Base-by-base conservation (phyloP, 805 yeast species). In the Candida suzukii region DNA sequence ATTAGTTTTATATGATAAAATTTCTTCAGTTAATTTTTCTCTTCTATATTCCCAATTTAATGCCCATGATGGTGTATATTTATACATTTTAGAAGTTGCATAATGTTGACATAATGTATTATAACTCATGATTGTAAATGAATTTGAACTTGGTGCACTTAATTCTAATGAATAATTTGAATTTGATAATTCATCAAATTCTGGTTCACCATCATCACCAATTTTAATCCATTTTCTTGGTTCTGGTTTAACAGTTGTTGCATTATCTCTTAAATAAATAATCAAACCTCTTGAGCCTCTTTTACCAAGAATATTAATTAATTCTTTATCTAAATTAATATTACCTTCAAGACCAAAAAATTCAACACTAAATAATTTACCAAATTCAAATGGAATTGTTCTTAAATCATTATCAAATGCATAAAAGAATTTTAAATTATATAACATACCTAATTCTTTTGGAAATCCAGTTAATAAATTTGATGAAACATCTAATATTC, bases 61-160 rank as follows among this genome's bases (percentile, higher is more conserved):
- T 2, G 98, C 99, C 98, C 99, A 93, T 2, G 95, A 78, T 19
- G 98, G 98, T 1, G 98, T 88, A 58, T 86, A 91, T 54, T 85
- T 91, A 63, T 87, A 93, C 83, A 91, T 73, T 58, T 80, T 83
- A 18, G 93, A 75, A 3, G 96, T 88, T 2, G 98, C 97, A 66
- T 91, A 91, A 60, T 85, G 93, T 59, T 91, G 98, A 62, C 99
- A 93, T 58, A 93, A 70, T 2, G 95, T 87, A 65, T 93, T 93
- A 67, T 88, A 91, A 30, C 88, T 79, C 74, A 88, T 72, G 37
- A 90, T 66, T 1, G 96, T 83, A 60, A 93, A 88, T 5, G 62
- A 36, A 9, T 62, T 60, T 22, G 57, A 36, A 7, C 64, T 50
- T 10, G 55, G 49, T 32, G 57, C 43, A 36, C 58, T 61, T 19